These are phyloP conservation scores for Diplotaxis tenuifolia DNA, from an alignment of 345 rosid genomes.

Conservation along the genomic window DNA sequence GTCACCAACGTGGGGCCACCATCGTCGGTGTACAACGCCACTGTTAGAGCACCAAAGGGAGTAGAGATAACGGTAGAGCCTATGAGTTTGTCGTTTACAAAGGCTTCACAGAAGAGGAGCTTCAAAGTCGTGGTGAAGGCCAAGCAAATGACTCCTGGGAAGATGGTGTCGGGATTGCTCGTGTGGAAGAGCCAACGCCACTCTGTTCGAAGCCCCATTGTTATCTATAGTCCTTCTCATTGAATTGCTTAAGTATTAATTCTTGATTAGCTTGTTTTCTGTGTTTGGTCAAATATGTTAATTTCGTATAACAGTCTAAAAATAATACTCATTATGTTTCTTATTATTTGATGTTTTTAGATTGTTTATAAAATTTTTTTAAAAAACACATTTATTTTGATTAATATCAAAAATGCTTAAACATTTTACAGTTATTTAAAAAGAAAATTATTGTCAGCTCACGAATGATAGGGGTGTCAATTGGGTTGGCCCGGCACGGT, in stretches of 20 bases:
- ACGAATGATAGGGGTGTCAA: no score
- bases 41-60: slow-evolving; percentile 58
- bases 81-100: slow-evolving; percentile 50
- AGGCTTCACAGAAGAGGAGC: slow-evolving; percentile 48
- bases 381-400: not conserved
- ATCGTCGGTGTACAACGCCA: slow-evolving; percentile 54
- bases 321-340: not conserved
- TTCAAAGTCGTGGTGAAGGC: slow-evolving; percentile 77
- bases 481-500: no score
- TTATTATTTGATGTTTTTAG: no score
- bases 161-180: slow-evolving; percentile 60
- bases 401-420: not conserved
- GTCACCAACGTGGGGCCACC: slow-evolving; percentile 77
- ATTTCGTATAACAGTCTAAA: not conserved
- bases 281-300: not conserved
- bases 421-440: not conserved
- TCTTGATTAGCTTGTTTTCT: not conserved
- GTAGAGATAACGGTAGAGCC: slow-evolving; percentile 63
- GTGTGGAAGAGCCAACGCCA: slow-evolving; percentile 60
- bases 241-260: not conserved
- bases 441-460: no score
- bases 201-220: slow-evolving; percentile 73
- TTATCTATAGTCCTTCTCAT: slow-evolving; percentile 39
- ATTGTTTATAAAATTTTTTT: no score
- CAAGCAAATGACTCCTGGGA: slow-evolving; percentile 37